Evolutionary conservation across 495 filamentous ascomycete genomes (phyloP).

Genomic region (Penicillium cataractarum): DNA sequence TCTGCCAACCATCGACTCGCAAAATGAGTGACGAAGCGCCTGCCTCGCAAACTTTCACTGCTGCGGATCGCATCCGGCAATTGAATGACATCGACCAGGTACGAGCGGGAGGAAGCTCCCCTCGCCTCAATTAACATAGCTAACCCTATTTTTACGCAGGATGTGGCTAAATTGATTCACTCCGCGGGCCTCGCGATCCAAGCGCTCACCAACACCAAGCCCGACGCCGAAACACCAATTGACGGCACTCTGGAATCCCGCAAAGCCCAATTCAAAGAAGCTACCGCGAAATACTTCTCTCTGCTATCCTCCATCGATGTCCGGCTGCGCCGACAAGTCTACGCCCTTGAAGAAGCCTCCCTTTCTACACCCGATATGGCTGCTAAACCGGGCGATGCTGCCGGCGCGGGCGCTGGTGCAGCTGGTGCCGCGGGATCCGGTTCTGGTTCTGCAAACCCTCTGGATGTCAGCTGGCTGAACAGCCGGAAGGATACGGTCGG

Average conservation of each 20-base stretch:
- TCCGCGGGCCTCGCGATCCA: slow-evolving; percentile 71
- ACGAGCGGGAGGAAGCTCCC: slow-evolving; percentile 1
- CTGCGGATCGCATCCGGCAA: slow-evolving; percentile 74
- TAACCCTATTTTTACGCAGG: slow-evolving; percentile 33
- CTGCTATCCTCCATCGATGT: slow-evolving; percentile 71
- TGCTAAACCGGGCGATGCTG: slow-evolving; percentile 30
- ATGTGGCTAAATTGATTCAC: slow-evolving; percentile 63
- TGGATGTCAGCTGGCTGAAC: slow-evolving; percentile 87
- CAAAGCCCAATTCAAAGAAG: slow-evolving; percentile 61
- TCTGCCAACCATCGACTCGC: background rate
- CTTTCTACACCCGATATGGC: slow-evolving; percentile 58
- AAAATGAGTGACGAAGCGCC: slow-evolving; percentile 23
- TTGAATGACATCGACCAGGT: slow-evolving; percentile 77
- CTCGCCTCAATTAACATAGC: background rate
- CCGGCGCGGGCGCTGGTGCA: slow-evolving; percentile 16
- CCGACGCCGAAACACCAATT: slow-evolving; percentile 28
- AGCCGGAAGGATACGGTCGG: slow-evolving; percentile 76
- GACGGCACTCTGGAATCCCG: slow-evolving; percentile 53
- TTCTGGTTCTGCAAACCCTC: slow-evolving; percentile 33
- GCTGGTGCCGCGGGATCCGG: slow-evolving; percentile 23
- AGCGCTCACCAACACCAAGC: slow-evolving; percentile 61
- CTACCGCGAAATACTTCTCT: slow-evolving; percentile 68
- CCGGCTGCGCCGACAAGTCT: slow-evolving; percentile 73
- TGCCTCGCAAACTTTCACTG: slow-evolving; percentile 50
- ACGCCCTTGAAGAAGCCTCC: slow-evolving; percentile 75